phyloP scores from a whole-genome alignment of 768 basidiomycete genomes.

The Trametes maxima region DNA sequence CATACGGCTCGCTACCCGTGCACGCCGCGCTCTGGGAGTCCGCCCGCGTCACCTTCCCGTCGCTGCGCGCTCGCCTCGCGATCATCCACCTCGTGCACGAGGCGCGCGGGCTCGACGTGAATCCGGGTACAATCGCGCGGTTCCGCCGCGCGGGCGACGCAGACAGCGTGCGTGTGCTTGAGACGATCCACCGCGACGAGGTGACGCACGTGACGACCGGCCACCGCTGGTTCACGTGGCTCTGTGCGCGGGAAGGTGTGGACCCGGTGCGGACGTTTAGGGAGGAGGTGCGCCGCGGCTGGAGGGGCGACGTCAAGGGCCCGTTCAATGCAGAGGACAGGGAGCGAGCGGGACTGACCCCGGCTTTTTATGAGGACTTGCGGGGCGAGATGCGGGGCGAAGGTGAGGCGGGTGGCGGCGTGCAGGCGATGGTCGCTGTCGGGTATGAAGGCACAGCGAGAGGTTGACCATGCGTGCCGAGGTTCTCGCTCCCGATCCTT shows the following conservation, averaged over 20 bases:
- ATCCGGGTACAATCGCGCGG: constrained; percentile 76
- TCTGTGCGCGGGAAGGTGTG: constrained; percentile 54
- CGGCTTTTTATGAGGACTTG: constrained; percentile 72
- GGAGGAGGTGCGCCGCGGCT: constrained; percentile 67
- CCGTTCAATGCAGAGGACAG: constrained; percentile 82
- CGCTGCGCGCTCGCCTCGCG: constrained; percentile 70
- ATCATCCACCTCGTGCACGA: constrained; percentile 89
- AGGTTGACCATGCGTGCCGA: no score
- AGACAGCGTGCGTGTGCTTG: constrained; percentile 67
- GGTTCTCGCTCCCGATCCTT: no score
- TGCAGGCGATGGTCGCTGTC: neutral
- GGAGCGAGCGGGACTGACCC: constrained; percentile 71
- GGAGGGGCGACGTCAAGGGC: constrained; percentile 74
- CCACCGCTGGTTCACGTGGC: constrained; percentile 83
- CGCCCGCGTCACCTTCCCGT: constrained; percentile 64
- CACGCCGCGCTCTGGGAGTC: constrained; percentile 84
- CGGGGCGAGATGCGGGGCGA: constrained; percentile 53
- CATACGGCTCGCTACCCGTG: constrained; percentile 70
- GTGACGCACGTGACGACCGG: constrained; percentile 81
- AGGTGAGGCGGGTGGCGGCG: constrained; percentile 2
- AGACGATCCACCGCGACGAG: constrained; percentile 80
- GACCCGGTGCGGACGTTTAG: constrained; percentile 72
- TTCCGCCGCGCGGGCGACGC: constrained; percentile 66
- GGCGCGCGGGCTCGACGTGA: constrained; percentile 82
- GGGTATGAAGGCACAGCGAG: constrained; percentile 10